Conservation (phyloP, 306 rosid genomes). For the Urtica urens region DNA sequence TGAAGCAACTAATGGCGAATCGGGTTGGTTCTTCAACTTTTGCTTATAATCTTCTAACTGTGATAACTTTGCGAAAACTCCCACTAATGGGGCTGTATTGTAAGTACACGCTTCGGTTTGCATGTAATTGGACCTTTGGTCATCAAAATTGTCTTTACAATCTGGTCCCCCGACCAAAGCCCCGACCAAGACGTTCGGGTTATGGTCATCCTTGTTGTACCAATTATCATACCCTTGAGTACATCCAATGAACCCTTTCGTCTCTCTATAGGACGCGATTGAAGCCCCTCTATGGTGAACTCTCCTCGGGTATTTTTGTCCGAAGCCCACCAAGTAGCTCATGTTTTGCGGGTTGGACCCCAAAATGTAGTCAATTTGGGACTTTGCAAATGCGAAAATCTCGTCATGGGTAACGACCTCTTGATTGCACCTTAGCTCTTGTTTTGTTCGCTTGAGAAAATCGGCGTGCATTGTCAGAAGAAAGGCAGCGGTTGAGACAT, state of each 20-base stretch:
- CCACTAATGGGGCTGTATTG: conserved; percentile 84
- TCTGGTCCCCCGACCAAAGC: conserved; percentile 98
- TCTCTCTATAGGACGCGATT: conserved; percentile 58
- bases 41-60: conserved; percentile 31
- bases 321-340: conserved; percentile 87
- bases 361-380: conserved; percentile 74
- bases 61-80: conserved; percentile 64
- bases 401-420: conserved; percentile 31
- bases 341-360: conserved; percentile 78
- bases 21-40: conserved; percentile 20
- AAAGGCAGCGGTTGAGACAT: conserved; percentile 79
- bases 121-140: conserved; percentile 63
- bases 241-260: conserved; percentile 87
- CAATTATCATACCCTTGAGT: conserved; percentile 94
- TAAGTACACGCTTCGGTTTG: conserved; percentile 98
- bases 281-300: conserved; percentile 97
- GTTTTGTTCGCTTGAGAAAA: conserved; percentile 38
- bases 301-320: conserved; percentile 50
- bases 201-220: conserved; percentile 41
- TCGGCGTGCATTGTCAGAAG: conserved; percentile 67
- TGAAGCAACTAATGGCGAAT: conserved; percentile 46
- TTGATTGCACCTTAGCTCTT: conserved; percentile 38
- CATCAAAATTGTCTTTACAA: conserved; percentile 53
- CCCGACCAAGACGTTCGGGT: conserved; percentile 74
- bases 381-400: conserved; percentile 43